A percentile compares a stretch with the other conserved stretches of the same genome.
Conservation (phyloP, 768 basidiomycete species). For the Boletellus emodensis region DNA sequence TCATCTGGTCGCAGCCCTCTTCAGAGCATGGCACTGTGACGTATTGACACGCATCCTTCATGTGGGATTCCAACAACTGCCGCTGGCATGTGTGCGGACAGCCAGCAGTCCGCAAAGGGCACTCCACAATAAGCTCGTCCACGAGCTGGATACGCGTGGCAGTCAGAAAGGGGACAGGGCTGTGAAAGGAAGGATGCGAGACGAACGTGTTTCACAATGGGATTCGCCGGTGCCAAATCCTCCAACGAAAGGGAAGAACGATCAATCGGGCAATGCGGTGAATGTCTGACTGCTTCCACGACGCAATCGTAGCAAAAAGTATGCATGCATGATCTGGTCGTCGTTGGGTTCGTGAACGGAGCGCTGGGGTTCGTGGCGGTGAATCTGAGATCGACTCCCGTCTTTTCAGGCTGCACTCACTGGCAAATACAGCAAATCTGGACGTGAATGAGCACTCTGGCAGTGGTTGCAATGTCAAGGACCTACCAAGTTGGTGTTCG, state of each 20-base stretch:
- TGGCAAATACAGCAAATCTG: constrained; percentile 79
- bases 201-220: constrained; percentile 61
- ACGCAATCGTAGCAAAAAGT: constrained; percentile 89
- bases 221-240: constrained; percentile 65
- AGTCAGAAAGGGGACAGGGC: constrained; percentile 4
- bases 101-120: constrained; percentile 55
- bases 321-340: constrained; percentile 72
- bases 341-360: constrained; percentile 74
- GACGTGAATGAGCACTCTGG: constrained; percentile 1
- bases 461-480: background rate
- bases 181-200: constrained; percentile 3
- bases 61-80: constrained; percentile 58
- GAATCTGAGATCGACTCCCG: constrained; percentile 6
- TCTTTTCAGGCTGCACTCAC: constrained; percentile 31
- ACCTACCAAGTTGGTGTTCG: constrained; percentile 67
- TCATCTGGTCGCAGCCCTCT: constrained; percentile 39
- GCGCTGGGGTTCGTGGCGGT: constrained; percentile 35
- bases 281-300: constrained; percentile 58
- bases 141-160: constrained; percentile 54
- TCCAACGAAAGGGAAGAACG: constrained; percentile 56
- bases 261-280: constrained; percentile 80
- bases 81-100: constrained; percentile 65
- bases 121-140: constrained; percentile 76
- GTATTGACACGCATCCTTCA: constrained; percentile 59
- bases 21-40: constrained; percentile 50